Evolutionary conservation across 208 protist genomes (phyloP).

Genomic region (Crithidia expoeki): DNA sequence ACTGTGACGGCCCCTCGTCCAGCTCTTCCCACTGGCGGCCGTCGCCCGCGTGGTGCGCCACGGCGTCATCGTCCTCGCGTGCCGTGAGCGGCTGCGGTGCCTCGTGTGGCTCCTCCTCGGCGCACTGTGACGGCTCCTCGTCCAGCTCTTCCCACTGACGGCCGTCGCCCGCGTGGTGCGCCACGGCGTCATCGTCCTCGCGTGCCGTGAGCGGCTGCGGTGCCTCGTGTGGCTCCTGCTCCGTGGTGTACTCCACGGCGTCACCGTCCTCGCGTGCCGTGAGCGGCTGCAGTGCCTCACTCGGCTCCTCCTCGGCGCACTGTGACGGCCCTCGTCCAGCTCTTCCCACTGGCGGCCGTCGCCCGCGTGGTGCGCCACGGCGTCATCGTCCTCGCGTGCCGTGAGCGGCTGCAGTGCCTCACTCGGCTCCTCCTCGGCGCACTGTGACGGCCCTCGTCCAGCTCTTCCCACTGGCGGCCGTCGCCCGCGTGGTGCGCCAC

Average conservation of each 20-base stretch:
- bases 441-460: neutral
- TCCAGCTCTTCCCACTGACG: neutral
- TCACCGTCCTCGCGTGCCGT: neutral
- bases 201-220: neutral
- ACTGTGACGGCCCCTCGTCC: neutral
- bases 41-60: conserved; percentile 5
- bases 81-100: neutral
- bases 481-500: conserved; percentile 7
- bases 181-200: conserved; percentile 10
- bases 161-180: neutral
- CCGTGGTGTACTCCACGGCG: too few relatives aligned
- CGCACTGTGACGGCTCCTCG: neutral
- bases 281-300: too few relatives aligned
- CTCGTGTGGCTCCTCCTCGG: neutral
- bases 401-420: too few relatives aligned
- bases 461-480: conserved; percentile 14
- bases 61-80: conserved; percentile 11
- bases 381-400: too few relatives aligned
- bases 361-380: conserved; percentile 5
- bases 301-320: neutral
- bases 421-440: neutral
- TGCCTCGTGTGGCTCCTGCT: neutral
- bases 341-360: conserved; percentile 20
- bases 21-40: conserved; percentile 19
- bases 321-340: neutral